Conservation (phyloP, 768 basidiomycete species). For the Trametes maxima region DNA sequence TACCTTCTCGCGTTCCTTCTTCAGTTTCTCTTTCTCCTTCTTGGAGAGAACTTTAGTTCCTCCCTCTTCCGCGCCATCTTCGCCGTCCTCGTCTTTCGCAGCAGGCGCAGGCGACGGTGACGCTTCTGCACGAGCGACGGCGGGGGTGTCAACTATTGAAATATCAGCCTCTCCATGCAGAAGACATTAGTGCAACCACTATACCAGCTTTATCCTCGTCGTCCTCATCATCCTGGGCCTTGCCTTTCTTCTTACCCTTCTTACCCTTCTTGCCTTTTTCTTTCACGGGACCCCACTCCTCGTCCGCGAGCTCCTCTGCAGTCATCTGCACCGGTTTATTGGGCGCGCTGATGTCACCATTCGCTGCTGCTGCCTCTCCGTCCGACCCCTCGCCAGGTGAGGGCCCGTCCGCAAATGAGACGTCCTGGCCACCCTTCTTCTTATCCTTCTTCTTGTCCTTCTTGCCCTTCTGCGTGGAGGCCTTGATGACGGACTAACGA, state of each 20-base stretch:
- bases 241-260: constrained; percentile 44
- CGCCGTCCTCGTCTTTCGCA: constrained; percentile 25
- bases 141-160: not conserved
- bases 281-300: constrained; percentile 42
- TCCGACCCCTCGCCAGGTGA: constrained; percentile 35
- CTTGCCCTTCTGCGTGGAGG: constrained; percentile 11
- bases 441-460: constrained; percentile 29
- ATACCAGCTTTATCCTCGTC: constrained; percentile 16
- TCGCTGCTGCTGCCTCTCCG: constrained; percentile 35
- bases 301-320: constrained; percentile 51
- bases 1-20: constrained; percentile 97
- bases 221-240: constrained; percentile 32
- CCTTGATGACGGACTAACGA: constrained; percentile 15
- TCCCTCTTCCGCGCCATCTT: constrained; percentile 50
- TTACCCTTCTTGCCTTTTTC: constrained; percentile 39
- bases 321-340: constrained; percentile 37
- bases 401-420: constrained; percentile 27
- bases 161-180: not conserved
- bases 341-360: constrained; percentile 34
- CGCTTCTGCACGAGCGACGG: constrained; percentile 34
- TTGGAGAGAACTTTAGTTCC: constrained; percentile 79
- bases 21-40: constrained; percentile 95
- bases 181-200: not conserved
- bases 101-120: constrained; percentile 35
- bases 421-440: constrained; percentile 25